A percentile compares a stretch with the other conserved stretches of the same genome.
These are phyloP conservation scores for Marsdenia floribunda DNA, from an alignment of 257 asterid species.

Conservation along the genomic window DNA sequence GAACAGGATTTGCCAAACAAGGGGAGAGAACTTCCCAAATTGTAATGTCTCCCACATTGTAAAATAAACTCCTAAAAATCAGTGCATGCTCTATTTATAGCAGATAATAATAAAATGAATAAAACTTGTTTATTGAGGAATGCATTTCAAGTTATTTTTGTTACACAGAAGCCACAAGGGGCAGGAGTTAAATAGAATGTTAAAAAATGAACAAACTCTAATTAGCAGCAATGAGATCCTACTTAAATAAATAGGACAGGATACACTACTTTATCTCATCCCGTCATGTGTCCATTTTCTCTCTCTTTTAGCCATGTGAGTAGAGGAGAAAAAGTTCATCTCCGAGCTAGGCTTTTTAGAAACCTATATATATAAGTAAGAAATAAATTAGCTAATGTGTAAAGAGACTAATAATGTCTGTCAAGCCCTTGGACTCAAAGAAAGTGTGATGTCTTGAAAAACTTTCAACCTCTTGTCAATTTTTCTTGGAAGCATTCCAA, in stretches of 20 bases:
- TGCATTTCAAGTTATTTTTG: constrained; percentile 13
- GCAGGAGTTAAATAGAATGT: constrained; percentile 6
- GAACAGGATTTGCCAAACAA: neutral
- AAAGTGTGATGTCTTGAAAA: constrained; percentile 71
- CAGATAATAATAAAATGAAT: neutral
- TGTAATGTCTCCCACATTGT: neutral
- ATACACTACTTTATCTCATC: no score
- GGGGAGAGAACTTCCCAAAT: neutral
- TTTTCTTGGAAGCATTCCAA: constrained; percentile 31
- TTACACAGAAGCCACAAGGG: constrained; percentile 12
- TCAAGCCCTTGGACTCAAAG: constrained; percentile 52
- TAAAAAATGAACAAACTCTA: constrained; percentile 2
- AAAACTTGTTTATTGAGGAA: constrained; percentile 2
- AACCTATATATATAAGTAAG: neutral
- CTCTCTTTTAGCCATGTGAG: constrained; percentile 14
- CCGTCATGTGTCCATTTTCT: neutral
- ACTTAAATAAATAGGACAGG: neutral
- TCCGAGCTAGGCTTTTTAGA: constrained; percentile 31
- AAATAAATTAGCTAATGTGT: constrained; percentile 10
- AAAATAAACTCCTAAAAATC: neutral
- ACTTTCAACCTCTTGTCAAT: constrained; percentile 85
- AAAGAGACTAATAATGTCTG: constrained; percentile 2
- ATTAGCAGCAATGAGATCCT: neutral
- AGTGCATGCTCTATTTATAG: no score
- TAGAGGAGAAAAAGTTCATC: constrained; percentile 79